Evolutionary conservation across 345 rosid species (phyloP).

Genomic region (Corchorus olitorius): DNA sequence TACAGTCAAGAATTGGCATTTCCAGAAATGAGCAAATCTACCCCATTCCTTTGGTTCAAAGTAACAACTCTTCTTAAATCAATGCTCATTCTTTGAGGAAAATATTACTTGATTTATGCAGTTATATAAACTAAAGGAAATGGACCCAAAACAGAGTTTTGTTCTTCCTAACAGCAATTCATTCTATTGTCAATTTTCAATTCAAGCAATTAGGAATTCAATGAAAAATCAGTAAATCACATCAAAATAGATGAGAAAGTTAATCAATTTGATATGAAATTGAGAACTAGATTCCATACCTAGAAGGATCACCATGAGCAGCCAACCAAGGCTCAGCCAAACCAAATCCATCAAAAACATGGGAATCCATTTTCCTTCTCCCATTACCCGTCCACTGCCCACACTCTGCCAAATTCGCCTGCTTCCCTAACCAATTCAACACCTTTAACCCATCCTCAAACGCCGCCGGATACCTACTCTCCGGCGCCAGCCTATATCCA

Average conservation of each 20-base stretch:
- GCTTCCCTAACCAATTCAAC: constrained; percentile 80
- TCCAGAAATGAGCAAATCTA: background rate
- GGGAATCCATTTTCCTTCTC: constrained; percentile 36
- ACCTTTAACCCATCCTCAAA: constrained; percentile 85
- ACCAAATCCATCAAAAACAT: constrained; percentile 69
- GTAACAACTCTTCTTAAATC: background rate
- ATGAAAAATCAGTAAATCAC: background rate
- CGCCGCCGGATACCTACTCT: constrained; percentile 74
- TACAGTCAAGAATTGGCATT: background rate
- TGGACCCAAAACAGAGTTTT: background rate
- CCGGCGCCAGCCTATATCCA: constrained; percentile 89
- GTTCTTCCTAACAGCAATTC: background rate
- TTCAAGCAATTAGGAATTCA: background rate
- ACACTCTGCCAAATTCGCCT: constrained; percentile 65
- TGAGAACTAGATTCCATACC: constrained; percentile 29
- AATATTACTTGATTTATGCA: background rate
- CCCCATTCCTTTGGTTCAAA: background rate
- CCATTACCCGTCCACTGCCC: constrained; percentile 44
- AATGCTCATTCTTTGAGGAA: background rate
- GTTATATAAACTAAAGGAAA: background rate
- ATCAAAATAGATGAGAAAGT: background rate
- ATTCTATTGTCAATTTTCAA: background rate
- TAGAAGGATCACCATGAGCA: constrained; percentile 72
- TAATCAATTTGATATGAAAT: background rate
- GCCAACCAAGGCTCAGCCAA: constrained; percentile 89